Evolutionary conservation across 2,329 filamentous ascomycete species (phyloP).

Genomic region (Pezicula rhizophila): DNA sequence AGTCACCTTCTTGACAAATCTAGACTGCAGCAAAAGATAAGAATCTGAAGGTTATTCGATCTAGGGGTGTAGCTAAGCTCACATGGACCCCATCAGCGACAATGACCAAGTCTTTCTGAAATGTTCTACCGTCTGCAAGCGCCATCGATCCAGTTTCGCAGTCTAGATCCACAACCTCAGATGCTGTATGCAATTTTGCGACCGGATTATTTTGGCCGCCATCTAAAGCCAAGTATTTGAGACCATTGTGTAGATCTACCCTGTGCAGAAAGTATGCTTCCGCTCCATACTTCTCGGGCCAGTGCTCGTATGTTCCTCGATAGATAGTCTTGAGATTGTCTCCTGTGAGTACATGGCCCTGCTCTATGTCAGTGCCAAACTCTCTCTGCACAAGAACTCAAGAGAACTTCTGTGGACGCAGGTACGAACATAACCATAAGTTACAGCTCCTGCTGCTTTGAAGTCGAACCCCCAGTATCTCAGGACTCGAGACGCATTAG

Average conservation of each 20-base stretch:
- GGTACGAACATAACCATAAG: neutral
- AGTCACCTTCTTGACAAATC: conserved; percentile 13
- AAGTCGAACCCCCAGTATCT: neutral
- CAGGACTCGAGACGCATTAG: conserved; percentile 29
- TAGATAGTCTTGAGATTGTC: neutral
- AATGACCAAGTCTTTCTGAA: conserved; percentile 28
- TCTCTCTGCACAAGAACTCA: no score
- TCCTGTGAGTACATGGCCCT: neutral
- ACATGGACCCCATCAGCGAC: conserved; percentile 26
- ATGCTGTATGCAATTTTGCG: neutral
- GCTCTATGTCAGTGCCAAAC: neutral
- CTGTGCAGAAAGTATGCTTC: conserved; percentile 26
- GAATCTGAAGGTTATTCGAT: neutral
- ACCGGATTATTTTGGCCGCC: conserved; percentile 1
- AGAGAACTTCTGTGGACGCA: no score
- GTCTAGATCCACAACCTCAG: conserved; percentile 9
- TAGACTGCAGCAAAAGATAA: conserved; percentile 13
- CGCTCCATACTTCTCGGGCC: conserved; percentile 2
- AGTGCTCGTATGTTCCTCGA: neutral
- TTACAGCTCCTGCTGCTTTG: neutral
- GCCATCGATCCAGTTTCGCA: conserved; percentile 10
- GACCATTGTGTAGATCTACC: conserved; percentile 33
- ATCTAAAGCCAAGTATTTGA: conserved; percentile 26
- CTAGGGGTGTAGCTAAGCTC: no score
- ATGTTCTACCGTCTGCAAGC: conserved; percentile 23